Percentiles rank a stretch among this genome's conserved stretches.
Evolutionary conservation across 768 basidiomycete species (phyloP).

Genomic region (Panaeolus cyanescens): DNA sequence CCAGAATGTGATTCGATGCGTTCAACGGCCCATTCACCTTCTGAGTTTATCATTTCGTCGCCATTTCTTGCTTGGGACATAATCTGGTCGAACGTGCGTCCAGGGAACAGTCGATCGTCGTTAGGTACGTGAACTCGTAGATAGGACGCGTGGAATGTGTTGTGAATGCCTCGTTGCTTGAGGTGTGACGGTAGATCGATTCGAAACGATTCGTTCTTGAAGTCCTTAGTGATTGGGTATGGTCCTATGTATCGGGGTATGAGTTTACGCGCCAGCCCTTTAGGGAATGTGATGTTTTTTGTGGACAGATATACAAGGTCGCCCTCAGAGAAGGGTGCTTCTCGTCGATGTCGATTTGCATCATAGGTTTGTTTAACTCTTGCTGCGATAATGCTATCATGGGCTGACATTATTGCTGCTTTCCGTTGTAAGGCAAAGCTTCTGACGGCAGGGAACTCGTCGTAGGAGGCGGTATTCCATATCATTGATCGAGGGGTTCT

Average conservation of each 20-base stretch:
- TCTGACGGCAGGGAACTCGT: constrained; percentile 15
- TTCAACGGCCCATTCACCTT: constrained; percentile 28
- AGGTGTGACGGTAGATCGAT: constrained; percentile 14
- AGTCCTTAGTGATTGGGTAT: constrained; percentile 14
- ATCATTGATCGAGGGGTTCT: constrained; percentile 13
- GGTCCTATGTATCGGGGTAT: constrained; percentile 25
- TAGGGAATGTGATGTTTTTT: constrained; percentile 17
- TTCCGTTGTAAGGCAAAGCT: constrained; percentile 13
- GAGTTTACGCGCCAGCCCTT: constrained; percentile 22
- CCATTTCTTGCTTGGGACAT: neutral
- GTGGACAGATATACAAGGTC: constrained; percentile 24
- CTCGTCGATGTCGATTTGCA: constrained; percentile 25
- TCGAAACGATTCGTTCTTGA: constrained; percentile 16
- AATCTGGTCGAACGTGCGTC: constrained; percentile 21
- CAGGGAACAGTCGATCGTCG: constrained; percentile 37
- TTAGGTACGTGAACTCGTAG: constrained; percentile 33
- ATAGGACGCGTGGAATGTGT: constrained; percentile 31
- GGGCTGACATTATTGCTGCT: constrained; percentile 25
- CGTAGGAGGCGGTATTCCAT: constrained; percentile 9
- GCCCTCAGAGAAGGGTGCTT: constrained; percentile 12
- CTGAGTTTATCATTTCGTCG: constrained; percentile 4
- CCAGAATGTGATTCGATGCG: constrained; percentile 23
- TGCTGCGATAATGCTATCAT: neutral
- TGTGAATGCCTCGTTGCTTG: constrained; percentile 17
- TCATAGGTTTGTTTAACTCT: constrained; percentile 27